These are phyloP conservation scores for Salix arbutifolia DNA, from an alignment of 345 rosid species.

Conservation along the genomic window DNA sequence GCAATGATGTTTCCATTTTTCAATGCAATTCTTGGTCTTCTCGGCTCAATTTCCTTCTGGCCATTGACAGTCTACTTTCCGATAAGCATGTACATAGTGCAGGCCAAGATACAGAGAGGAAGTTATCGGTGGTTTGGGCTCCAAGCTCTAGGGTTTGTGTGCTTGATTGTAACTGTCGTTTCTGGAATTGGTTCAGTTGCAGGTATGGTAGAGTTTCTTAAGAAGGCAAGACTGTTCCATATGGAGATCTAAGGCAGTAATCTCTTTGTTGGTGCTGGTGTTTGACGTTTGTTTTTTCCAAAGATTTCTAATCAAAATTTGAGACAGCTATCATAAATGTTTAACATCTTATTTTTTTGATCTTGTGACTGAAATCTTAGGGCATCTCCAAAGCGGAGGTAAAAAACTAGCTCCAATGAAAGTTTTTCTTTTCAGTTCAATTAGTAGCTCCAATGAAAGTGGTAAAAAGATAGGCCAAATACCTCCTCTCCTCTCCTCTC, in stretches of 20 bases:
- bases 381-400: too few species aligned
- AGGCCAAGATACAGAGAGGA: conserved; percentile 12
- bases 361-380: too few species aligned
- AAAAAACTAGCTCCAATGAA: too few species aligned
- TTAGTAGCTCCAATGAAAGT: too few species aligned
- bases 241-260: background rate
- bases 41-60: conserved; percentile 18
- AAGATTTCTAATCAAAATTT: too few species aligned
- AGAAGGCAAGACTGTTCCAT: conserved; percentile 15
- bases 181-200: conserved; percentile 20
- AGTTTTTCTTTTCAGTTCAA: too few species aligned
- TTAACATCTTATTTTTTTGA: too few species aligned
- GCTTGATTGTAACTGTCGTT: conserved; percentile 8
- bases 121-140: background rate
- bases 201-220: conserved; percentile 13
- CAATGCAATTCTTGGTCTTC: conserved; percentile 18
- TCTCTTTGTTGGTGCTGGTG: too few species aligned
- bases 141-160: conserved; percentile 1
- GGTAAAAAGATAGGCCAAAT: too few species aligned
- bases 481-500: too few species aligned
- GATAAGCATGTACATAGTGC: conserved; percentile 10
- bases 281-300: too few species aligned
- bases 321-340: too few species aligned
- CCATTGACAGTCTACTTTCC: conserved; percentile 18
- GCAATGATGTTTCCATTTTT: conserved; percentile 34